phyloP scores from a whole-genome alignment of 441 rosid species.

The Jatropha podagrica region DNA sequence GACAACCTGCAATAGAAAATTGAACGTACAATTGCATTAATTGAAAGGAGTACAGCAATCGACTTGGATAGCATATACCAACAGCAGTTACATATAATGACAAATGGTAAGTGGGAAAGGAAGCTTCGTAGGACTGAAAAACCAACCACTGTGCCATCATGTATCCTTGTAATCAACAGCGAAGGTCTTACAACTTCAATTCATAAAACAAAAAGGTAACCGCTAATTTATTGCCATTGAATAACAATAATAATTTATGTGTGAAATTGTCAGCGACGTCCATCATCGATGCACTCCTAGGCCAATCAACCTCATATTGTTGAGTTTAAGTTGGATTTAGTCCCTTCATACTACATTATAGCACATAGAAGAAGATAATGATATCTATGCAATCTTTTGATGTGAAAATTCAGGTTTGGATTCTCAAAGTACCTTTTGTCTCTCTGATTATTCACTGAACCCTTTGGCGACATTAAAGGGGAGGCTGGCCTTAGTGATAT shows the following conservation, averaged over 20 bases:
- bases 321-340: background rate
- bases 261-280: background rate
- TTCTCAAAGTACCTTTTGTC: constrained; percentile 53
- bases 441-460: constrained; percentile 42
- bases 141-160: background rate
- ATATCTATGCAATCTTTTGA: constrained; percentile 6
- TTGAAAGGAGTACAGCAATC: background rate
- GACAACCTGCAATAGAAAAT: constrained; percentile 42
- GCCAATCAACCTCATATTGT: background rate
- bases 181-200: background rate
- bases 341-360: background rate
- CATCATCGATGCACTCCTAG: background rate
- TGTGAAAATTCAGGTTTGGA: constrained; percentile 8
- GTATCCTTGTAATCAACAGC: background rate
- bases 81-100: background rate
- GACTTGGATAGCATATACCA: background rate
- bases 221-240: background rate
- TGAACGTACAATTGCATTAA: background rate
- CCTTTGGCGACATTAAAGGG: constrained; percentile 39
- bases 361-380: background rate
- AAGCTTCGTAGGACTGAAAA: background rate
- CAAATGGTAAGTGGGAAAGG: background rate
- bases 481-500: constrained; percentile 57
- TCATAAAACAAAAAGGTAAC: background rate
- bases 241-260: background rate